Percentiles rank a stretch among this genome's conserved stretches.
Conservation (phyloP, 345 rosid species). For the Passiflora organensis region DNA sequence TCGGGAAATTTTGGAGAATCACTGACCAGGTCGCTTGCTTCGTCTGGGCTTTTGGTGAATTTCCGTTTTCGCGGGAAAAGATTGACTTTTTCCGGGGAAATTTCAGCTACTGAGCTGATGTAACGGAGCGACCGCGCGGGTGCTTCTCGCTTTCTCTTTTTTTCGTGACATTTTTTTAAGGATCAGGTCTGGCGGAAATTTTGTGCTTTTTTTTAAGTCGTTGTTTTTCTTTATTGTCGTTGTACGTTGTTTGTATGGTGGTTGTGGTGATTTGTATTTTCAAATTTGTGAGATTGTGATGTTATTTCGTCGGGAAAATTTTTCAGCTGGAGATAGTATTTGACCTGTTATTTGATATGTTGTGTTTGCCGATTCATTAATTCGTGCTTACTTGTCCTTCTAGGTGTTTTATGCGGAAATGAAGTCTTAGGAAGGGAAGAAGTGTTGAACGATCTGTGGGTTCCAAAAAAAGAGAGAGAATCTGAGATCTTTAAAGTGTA, state of each 20-base stretch:
- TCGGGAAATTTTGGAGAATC: background rate
- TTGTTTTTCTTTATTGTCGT: too few relatives aligned
- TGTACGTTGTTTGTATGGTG: too few relatives aligned
- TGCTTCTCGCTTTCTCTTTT: background rate
- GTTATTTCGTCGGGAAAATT: too few relatives aligned
- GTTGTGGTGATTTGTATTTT: too few relatives aligned
- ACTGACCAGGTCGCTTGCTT: too few relatives aligned
- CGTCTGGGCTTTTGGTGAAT: too few relatives aligned
- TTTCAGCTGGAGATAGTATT: too few relatives aligned
- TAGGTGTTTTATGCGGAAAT: constrained; percentile 14
- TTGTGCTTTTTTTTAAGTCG: too few relatives aligned
- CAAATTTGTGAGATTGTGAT: too few relatives aligned
- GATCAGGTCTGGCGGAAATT: too few relatives aligned
- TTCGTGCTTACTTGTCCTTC: background rate
- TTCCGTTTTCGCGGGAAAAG: constrained; percentile 10
- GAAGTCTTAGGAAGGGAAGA: constrained; percentile 21
- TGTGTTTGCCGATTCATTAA: background rate
- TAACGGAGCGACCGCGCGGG: background rate
- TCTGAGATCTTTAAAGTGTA: constrained; percentile 7
- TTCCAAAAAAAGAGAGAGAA: constrained; percentile 16
- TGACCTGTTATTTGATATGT: background rate
- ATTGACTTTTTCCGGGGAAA: background rate
- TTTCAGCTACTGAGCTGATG: background rate
- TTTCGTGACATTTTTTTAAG: background rate
- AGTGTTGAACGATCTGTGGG: background rate